Base-by-base conservation (phyloP, 2,329 filamentous ascomycete genomes). In the Fusarium sublunatum region DNA sequence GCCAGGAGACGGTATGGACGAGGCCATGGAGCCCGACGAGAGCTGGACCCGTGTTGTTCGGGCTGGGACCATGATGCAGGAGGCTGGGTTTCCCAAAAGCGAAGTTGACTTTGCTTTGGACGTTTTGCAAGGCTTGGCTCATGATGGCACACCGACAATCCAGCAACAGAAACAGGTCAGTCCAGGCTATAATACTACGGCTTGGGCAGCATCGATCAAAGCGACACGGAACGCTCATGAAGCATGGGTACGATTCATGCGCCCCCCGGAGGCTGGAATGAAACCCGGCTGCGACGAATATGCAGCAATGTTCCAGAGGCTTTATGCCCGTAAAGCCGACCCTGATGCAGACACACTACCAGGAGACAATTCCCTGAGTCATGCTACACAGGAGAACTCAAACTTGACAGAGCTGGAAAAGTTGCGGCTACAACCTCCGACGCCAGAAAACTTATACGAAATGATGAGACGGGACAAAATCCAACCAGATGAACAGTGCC, bases 371-470 rank as follows among this genome's bases (percentile, higher is more conserved):
- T 80, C 86, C 19, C 76, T 87, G 19, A 81, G 85, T 52, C 72
- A 77, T 61, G 59, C 72, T 15, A 70, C 72, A 6, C 59, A 71
- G 46, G 57, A 73, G 35, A 68, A 76, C 11, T 76, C 78, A 73
- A 91, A 82, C 73, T 82, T 81, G 69, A 90, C 81, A 56, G 83
- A 88, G n/a, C 85, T 88, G 51, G 89, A 91, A 54, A 86, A 85
- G 64, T 82, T 86, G 35, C 81, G 86, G n/a, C 77, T 87, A 39
- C 77, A 81, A 12, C 86, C 89, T 1, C 90, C 90, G 3, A 82
- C 79, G 2, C 75, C 87, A 10, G 75, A 81, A 5, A 78, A 84
- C 46, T 78, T 93, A 5, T 90, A 89, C 56, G 70, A 79, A 10
- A 77, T 81, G 38, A 90, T 93, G 86, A 71, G 77, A 11, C 71